Conservation (phyloP, 2,329 filamentous ascomycete species). For the Pseudocercospora musae region DNA sequence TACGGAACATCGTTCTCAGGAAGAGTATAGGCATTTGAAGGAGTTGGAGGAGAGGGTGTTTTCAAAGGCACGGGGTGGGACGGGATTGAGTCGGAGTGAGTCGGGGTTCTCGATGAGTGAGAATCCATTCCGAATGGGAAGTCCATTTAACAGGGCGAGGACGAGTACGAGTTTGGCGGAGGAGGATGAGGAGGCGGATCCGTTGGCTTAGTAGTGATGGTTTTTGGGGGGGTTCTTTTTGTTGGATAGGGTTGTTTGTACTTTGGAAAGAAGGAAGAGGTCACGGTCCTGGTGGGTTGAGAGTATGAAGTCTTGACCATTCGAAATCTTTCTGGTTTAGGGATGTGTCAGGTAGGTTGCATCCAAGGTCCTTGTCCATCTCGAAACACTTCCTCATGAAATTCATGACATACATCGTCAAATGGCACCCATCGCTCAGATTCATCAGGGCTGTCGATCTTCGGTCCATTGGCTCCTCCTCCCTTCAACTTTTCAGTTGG, state of each 20-base stretch:
- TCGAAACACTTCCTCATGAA: slow-evolving; percentile 45
- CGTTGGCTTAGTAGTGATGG: background rate
- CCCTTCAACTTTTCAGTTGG: slow-evolving; percentile 46
- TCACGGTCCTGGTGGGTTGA: too few relatives aligned
- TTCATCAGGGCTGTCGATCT: slow-evolving; percentile 42
- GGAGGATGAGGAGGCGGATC: slow-evolving; percentile 45
- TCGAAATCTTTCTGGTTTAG: background rate
- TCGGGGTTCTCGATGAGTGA: background rate
- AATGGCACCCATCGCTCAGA: slow-evolving; percentile 45
- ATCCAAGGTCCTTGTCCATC: slow-evolving; percentile 42
- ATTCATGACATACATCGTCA: slow-evolving; percentile 43
- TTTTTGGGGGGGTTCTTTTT: background rate
- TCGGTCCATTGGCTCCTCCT: slow-evolving; percentile 48
- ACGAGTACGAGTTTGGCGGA: slow-evolving; percentile 1
- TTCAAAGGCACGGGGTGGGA: background rate
- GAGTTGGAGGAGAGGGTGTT: slow-evolving; percentile 14
- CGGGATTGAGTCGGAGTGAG: background rate
- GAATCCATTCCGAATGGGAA: background rate
- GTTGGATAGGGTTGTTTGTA: background rate
- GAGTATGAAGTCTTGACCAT: background rate
- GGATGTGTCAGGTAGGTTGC: slow-evolving; percentile 11
- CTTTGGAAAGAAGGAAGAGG: background rate
- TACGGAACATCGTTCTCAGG: slow-evolving; percentile 15
- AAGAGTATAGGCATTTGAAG: slow-evolving; percentile 11
- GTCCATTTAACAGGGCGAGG: slow-evolving; percentile 12